Conservation (phyloP, 2,329 filamentous ascomycete genomes). For the Clarireedia paspali region DNA sequence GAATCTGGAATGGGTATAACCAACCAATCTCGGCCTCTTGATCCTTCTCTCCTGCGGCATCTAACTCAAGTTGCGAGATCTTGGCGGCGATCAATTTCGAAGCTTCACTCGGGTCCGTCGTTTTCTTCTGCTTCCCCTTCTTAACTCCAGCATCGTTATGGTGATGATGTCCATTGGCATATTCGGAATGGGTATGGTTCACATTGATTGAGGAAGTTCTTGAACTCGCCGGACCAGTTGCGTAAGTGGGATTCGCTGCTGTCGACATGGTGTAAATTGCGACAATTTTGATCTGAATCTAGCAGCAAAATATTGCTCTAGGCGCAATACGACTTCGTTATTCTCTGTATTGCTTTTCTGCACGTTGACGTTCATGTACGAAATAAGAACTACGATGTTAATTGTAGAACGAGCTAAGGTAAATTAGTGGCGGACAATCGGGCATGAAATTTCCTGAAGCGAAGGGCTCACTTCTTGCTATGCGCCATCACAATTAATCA, state of each 20-base stretch:
- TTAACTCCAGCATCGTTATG: conserved; percentile 47
- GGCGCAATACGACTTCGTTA: conserved; percentile 3
- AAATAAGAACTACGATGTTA: conserved; percentile 10
- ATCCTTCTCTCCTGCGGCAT: conserved; percentile 88
- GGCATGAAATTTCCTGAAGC: conserved; percentile 10
- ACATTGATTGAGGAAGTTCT: conserved; percentile 24
- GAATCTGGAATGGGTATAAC: conserved; percentile 31
- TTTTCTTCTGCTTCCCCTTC: conserved; percentile 80
- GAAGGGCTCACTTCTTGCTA: not conserved
- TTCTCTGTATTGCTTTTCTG: conserved; percentile 8
- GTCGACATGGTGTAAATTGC: conserved; percentile 25
- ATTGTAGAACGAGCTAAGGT: conserved; percentile 6
- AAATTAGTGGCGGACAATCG: conserved; percentile 5
- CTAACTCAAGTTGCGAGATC: conserved; percentile 90
- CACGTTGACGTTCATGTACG: conserved; percentile 5
- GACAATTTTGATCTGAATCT: not conserved
- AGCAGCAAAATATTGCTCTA: conserved; percentile 1
- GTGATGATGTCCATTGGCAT: conserved; percentile 33
- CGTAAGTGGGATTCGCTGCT: conserved; percentile 30
- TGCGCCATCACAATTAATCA: not conserved
- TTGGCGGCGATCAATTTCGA: conserved; percentile 87
- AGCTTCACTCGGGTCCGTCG: conserved; percentile 77
- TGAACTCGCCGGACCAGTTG: conserved; percentile 29
- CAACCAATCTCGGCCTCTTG: conserved; percentile 92
- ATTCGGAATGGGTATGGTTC: conserved; percentile 21